Conservation (phyloP, 1,284 basidiomycete species). For the Tilletiopsis washingtonensis region DNA sequence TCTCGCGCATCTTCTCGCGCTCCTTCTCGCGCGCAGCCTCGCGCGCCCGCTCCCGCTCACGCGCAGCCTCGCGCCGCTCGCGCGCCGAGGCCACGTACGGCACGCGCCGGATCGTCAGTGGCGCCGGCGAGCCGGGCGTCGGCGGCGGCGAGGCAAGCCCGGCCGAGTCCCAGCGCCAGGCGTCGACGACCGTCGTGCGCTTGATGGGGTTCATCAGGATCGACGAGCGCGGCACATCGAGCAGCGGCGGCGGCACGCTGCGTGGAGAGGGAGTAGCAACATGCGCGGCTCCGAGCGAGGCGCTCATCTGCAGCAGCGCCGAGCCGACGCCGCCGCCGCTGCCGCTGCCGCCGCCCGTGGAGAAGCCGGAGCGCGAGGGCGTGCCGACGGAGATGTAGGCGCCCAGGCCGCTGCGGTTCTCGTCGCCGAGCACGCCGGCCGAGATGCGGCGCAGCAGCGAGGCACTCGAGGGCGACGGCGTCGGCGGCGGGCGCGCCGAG, state of each 20-base stretch:
- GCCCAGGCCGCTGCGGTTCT: neutral
- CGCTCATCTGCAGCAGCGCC: neutral
- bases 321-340: neutral
- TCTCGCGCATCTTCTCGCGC: slow-evolving; percentile 1
- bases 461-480: neutral
- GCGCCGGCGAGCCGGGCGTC: neutral
- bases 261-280: neutral
- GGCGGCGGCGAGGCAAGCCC: neutral
- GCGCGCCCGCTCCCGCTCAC: slow-evolving; percentile 1
- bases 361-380: neutral
- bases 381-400: too few species aligned
- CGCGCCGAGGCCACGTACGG: slow-evolving; percentile 1
- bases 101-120: slow-evolving; percentile 1
- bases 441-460: neutral
- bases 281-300: neutral
- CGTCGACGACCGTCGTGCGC: neutral
- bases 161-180: neutral
- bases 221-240: neutral
- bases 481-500: too few species aligned
- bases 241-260: neutral
- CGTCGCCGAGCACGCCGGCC: neutral
- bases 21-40: slow-evolving; percentile 13
- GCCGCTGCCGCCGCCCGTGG: neutral
- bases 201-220: slow-evolving; percentile 3
- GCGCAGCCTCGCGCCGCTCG: slow-evolving; percentile 1